Conservation (phyloP, 768 basidiomycete genomes). For the Podaxis mareebaensis region DNA sequence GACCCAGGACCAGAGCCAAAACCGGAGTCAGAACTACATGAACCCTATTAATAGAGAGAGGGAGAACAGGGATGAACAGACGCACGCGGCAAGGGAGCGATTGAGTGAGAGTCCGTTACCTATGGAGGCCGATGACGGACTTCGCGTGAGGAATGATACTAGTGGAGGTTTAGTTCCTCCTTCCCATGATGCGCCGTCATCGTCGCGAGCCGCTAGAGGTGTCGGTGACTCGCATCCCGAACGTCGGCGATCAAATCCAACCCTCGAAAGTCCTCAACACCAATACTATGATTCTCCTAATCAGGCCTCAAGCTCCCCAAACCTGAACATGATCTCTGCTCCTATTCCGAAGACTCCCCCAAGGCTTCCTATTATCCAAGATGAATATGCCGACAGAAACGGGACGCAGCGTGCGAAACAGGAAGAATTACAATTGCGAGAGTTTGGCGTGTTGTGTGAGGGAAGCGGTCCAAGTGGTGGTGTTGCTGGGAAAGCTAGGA, state of each 20-base stretch:
- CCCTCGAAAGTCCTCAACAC: neutral
- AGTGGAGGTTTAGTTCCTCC: neutral
- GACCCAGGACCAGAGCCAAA: conserved; percentile 13
- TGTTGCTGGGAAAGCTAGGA: conserved; percentile 1
- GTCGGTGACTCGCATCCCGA: neutral
- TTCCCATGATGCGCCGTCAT: neutral
- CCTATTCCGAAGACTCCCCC: neutral
- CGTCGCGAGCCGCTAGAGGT: neutral
- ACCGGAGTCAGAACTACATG: neutral
- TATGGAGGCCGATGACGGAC: neutral
- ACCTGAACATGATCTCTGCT: neutral
- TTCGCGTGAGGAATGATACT: neutral
- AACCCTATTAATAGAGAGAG: neutral
- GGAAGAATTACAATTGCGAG: neutral
- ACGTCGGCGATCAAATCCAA: neutral
- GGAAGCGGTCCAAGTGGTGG: neutral
- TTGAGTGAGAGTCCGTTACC: conserved; percentile 18
- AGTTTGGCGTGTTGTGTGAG: neutral
- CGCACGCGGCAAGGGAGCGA: conserved; percentile 21
- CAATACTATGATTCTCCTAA: neutral
- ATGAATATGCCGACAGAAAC: neutral
- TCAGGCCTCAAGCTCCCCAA: neutral
- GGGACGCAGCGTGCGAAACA: neutral
- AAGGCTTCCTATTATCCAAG: neutral
- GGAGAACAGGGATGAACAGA: conserved; percentile 17